A percentile compares a stretch with the other conserved stretches of the same genome.
These are phyloP conservation scores for Primulina eburnea DNA, from an alignment of 257 asterid species.

Conservation along the genomic window DNA sequence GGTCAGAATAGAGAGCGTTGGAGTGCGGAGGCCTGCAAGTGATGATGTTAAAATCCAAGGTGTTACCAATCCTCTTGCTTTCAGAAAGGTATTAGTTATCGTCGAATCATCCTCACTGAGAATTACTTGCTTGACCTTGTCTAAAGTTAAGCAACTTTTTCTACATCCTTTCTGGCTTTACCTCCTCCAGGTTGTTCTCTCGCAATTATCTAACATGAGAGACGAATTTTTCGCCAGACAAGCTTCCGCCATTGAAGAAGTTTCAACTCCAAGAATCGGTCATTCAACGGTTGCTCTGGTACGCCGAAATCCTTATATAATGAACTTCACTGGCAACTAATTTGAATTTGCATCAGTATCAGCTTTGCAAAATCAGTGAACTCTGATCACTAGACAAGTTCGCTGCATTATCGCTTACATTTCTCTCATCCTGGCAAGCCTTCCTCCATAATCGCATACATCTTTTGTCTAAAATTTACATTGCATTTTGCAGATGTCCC, in stretches of 20 bases:
- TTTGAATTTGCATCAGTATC: background rate
- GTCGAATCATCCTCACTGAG: slow-evolving; percentile 3
- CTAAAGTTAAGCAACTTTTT: background rate
- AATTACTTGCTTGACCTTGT: background rate
- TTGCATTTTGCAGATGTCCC: slow-evolving; percentile 42
- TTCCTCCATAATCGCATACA: too few species aligned
- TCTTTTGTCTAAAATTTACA: too few species aligned
- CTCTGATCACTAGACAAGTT: too few species aligned
- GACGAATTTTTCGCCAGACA: slow-evolving; percentile 39
- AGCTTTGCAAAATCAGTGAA: too few species aligned
- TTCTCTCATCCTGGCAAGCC: too few species aligned
- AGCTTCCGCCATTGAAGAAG: slow-evolving; percentile 42
- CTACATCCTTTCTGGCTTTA: background rate
- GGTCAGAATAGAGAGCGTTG: slow-evolving; percentile 62
- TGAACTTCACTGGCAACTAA: background rate
- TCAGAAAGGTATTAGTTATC: slow-evolving; percentile 49
- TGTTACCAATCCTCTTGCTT: slow-evolving; percentile 58
- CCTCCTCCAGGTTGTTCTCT: slow-evolving; percentile 61
- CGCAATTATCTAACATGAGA: slow-evolving; percentile 47
- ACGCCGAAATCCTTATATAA: slow-evolving; percentile 23
- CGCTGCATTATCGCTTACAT: too few species aligned
- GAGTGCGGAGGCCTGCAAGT: slow-evolving; percentile 68
- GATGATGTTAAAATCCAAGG: slow-evolving; percentile 79
- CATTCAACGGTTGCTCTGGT: slow-evolving; percentile 48
- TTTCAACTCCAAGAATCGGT: slow-evolving; percentile 32